Base-by-base conservation (phyloP, 352 stramenopile genomes). In the Globisporangium nodosum region DNA sequence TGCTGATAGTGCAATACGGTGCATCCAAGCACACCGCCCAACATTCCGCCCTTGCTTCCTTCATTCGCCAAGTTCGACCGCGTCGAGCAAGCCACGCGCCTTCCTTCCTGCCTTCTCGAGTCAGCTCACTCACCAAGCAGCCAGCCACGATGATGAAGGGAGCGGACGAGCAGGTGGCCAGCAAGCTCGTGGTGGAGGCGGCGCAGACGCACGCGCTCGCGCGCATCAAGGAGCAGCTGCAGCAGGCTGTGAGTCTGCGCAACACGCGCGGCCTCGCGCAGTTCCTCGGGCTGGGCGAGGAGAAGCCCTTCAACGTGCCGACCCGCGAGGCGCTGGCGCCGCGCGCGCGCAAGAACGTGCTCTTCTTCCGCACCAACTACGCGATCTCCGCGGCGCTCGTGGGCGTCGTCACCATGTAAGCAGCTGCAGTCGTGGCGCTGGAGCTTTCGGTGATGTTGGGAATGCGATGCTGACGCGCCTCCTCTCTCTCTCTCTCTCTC, bases 291-390 rank as follows among this genome's bases (percentile, higher is more conserved):
- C 73, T 94, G 35, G 81, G 85, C 27, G 81, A 94, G 64, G 82
- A 88, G 60, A 94, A 94, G 68, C 82, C 85, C 3, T 94, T 94
- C 58, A 90, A 92, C 57, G 61, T 94, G 13, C 85, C 85, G 27
- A 71, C 60, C 42, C 76, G 82, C 27, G 80, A 91, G 9, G 70
- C 75, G n/a, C 57, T 88, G 37, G 73, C 80, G 18, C 66, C 74
- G 18, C 79, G 85, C 18, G 71, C 80, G 46, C 77, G 82, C 57
- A 91, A 90, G 70, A 94, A 94, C 58, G 73, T 83, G 49, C 54
- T 90, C 57, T 94, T 83, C 70, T 94, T 92, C 56, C 81, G 81
- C 58, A 86, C 85, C 43, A 94, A 94, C 68, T 94, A 94, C 60
- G 79, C 78, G 20, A 82, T 90, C 62, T 88, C 78, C 6, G 82